These are phyloP conservation scores for Zygotorulaspora florentina DNA, from an alignment of 805 yeast species.

Conservation along the genomic window DNA sequence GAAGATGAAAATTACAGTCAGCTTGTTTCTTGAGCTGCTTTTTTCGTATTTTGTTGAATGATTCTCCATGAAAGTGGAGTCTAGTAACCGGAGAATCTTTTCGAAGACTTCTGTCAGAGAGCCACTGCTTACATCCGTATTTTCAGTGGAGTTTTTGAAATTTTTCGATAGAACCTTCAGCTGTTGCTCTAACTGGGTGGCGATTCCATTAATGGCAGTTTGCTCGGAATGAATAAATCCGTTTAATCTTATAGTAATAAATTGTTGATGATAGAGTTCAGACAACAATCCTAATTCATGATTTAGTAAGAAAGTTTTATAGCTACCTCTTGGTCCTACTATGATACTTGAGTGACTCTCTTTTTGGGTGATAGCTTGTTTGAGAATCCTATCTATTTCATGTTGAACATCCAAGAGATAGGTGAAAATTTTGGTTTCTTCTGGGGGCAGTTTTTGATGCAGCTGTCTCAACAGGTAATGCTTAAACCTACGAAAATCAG, in stretches of 20 bases:
- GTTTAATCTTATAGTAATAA: conserved; percentile 58
- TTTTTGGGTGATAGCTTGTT: conserved; percentile 57
- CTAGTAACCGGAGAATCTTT: conserved; percentile 51
- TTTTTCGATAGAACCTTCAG: conserved; percentile 34
- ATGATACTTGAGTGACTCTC: conserved; percentile 81
- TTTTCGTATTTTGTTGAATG: conserved; percentile 11
- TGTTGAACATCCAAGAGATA: conserved; percentile 24
- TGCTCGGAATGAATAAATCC: conserved; percentile 72
- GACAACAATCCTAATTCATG: conserved; percentile 48
- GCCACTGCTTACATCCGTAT: conserved; percentile 44
- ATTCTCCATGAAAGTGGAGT: conserved; percentile 27
- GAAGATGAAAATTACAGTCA: conserved; percentile 69
- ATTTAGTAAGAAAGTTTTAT: conserved; percentile 64
- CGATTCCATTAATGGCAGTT: conserved; percentile 78
- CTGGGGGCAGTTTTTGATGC: conserved; percentile 21
- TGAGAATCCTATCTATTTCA: conserved; percentile 55
- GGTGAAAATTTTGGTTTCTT: conserved; percentile 18
- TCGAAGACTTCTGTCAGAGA: conserved; percentile 59
- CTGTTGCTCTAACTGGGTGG: conserved; percentile 66
- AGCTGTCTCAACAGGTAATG: conserved; percentile 21
- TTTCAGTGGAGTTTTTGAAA: conserved; percentile 9
- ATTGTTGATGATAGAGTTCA: conserved; percentile 43
- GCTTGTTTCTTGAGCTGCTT: conserved; percentile 30
- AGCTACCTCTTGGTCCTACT: conserved; percentile 76
- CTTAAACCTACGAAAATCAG: conserved; percentile 19